Evolutionary conservation across 2,329 filamentous ascomycete species (phyloP).

Genomic region (Ceratocystis cubensis): DNA sequence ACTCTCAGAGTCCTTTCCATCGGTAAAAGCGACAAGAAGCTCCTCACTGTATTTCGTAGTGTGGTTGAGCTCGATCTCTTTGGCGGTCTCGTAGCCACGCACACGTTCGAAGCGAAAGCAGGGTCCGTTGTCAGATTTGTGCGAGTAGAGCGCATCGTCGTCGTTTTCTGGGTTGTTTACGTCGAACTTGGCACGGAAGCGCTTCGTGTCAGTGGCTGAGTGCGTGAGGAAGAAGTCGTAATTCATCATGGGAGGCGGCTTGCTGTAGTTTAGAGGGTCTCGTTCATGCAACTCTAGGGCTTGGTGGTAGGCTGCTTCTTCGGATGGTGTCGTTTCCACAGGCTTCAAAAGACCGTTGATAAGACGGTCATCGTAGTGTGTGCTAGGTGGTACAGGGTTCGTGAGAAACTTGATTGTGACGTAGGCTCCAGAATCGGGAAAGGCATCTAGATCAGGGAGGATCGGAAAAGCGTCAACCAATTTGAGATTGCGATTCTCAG

Average conservation of each 20-base stretch:
- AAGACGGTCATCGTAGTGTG: slow-evolving; percentile 47
- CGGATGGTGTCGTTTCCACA: slow-evolving; percentile 42
- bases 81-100: slow-evolving; percentile 51
- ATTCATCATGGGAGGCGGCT: slow-evolving; percentile 46
- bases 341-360: slow-evolving; percentile 50
- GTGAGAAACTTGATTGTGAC: slow-evolving; percentile 56
- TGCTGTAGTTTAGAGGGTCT: slow-evolving; percentile 44
- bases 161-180: slow-evolving; percentile 43
- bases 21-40: slow-evolving; percentile 46
- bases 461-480: slow-evolving; percentile 49
- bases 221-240: slow-evolving; percentile 55
- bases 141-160: slow-evolving; percentile 43
- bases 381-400: slow-evolving; percentile 45
- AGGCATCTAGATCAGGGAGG: slow-evolving; percentile 54
- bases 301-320: slow-evolving; percentile 40
- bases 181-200: slow-evolving; percentile 51
- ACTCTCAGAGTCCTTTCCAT: slow-evolving; percentile 37
- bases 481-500: slow-evolving; percentile 44
- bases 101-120: slow-evolving; percentile 51
- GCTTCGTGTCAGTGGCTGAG: slow-evolving; percentile 34
- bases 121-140: slow-evolving; percentile 34
- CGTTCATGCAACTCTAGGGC: slow-evolving; percentile 42
- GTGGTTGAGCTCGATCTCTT: slow-evolving; percentile 44
- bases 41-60: slow-evolving; percentile 52
- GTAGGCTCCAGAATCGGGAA: slow-evolving; percentile 57